Conservation (phyloP, 2,329 filamentous ascomycete species). For the Alternaria ventricosa region DNA sequence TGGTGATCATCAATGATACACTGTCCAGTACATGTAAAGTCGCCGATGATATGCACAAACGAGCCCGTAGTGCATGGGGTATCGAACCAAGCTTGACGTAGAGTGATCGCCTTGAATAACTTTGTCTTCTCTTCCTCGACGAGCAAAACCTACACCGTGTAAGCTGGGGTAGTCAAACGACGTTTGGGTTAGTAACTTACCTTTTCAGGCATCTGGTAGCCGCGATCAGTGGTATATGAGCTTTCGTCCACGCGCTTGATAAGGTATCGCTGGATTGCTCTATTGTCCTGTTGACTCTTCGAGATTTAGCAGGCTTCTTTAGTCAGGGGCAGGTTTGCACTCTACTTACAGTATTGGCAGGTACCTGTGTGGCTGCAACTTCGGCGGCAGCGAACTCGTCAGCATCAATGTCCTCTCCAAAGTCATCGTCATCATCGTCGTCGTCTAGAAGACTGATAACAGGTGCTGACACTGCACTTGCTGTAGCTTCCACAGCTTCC, state of each 20-base stretch:
- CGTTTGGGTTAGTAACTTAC: slow-evolving; percentile 52
- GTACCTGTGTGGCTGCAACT: slow-evolving; percentile 73
- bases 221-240: slow-evolving; percentile 69
- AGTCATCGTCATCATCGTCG: slow-evolving; percentile 61
- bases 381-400: slow-evolving; percentile 72
- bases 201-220: slow-evolving; percentile 71
- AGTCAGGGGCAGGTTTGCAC: slow-evolving; percentile 23
- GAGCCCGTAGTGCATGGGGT: slow-evolving; percentile 76
- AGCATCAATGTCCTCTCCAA: slow-evolving; percentile 75
- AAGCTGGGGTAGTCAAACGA: slow-evolving; percentile 12
- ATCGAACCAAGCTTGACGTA: slow-evolving; percentile 87
- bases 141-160: slow-evolving; percentile 71
- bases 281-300: slow-evolving; percentile 71
- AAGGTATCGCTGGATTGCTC: slow-evolving; percentile 85
- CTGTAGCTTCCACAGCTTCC: not conserved
- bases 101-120: slow-evolving; percentile 69
- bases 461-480: slow-evolving; percentile 11
- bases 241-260: slow-evolving; percentile 75
- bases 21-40: slow-evolving; percentile 71
- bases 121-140: slow-evolving; percentile 79
- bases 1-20: slow-evolving; percentile 83
- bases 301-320: slow-evolving; percentile 65
- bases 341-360: slow-evolving; percentile 61
- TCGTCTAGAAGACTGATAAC: slow-evolving; percentile 46
- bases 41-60: slow-evolving; percentile 85